Conservation (phyloP, 2,329 filamentous ascomycete species). For the Shiraia sp. region DNA sequence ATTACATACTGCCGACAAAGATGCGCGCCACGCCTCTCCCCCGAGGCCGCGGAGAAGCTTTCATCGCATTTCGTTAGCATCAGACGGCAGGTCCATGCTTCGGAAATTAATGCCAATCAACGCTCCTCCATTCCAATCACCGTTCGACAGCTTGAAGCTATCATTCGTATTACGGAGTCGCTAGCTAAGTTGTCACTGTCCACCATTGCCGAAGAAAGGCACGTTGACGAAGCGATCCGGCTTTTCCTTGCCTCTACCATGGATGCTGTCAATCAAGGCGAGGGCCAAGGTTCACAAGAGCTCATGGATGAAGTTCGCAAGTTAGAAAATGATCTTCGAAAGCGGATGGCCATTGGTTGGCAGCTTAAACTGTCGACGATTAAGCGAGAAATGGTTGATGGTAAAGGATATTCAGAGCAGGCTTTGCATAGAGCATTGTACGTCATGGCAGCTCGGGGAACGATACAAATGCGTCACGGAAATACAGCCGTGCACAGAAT, state of each 20-base stretch:
- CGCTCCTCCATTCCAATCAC: slow-evolving; percentile 96
- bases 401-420: slow-evolving; percentile 86
- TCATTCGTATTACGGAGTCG: slow-evolving; percentile 95
- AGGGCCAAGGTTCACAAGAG: slow-evolving; percentile 77
- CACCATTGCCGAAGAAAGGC: slow-evolving; percentile 82
- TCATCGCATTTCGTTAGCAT: slow-evolving; percentile 98
- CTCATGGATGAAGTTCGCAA: slow-evolving; percentile 86
- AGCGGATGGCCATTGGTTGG: slow-evolving; percentile 91
- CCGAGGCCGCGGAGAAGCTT: slow-evolving; percentile 91
- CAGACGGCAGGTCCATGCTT: slow-evolving; percentile 87
- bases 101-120: slow-evolving; percentile 85
- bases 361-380: slow-evolving; percentile 87
- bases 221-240: slow-evolving; percentile 96
- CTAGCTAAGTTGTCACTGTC: slow-evolving; percentile 89
- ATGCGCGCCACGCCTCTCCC: slow-evolving; percentile 87
- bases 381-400: slow-evolving; percentile 87
- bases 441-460: slow-evolving; percentile 85
- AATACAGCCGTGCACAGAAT: neutral
- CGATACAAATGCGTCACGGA: slow-evolving; percentile 78
- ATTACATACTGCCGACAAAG: slow-evolving; percentile 96
- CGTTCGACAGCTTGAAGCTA: slow-evolving; percentile 93
- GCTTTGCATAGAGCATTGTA: slow-evolving; percentile 82
- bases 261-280: slow-evolving; percentile 93
- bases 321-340: slow-evolving; percentile 85
- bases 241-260: slow-evolving; percentile 96